Conservation (phyloP, 495 filamentous ascomycete species). For the Diplogelasinospora grovesii region DNA sequence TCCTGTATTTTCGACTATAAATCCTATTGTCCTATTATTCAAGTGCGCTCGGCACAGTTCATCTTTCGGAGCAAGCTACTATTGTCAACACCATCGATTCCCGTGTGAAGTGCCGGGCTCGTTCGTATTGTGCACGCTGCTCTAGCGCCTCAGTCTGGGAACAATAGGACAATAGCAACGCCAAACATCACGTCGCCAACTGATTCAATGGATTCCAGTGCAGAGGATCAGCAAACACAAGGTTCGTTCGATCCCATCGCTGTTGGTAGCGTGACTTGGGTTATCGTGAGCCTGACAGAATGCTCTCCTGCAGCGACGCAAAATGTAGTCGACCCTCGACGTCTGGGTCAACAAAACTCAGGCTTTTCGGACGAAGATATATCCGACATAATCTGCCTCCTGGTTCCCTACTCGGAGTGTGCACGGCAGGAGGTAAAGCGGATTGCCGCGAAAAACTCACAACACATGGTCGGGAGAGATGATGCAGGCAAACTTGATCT, state of each 20-base stretch:
- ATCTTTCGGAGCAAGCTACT: too few relatives aligned
- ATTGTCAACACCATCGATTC: too few relatives aligned
- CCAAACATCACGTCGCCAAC: too few relatives aligned
- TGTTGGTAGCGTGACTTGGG: too few relatives aligned
- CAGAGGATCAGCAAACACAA: constrained; percentile 22
- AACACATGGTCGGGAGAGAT: constrained; percentile 30
- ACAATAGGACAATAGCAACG: too few relatives aligned
- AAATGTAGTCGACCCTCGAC: constrained; percentile 69
- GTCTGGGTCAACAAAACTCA: constrained; percentile 67
- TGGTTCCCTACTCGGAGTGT: constrained; percentile 68
- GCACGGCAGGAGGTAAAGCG: constrained; percentile 61
- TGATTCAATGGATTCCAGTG: constrained; percentile 20
- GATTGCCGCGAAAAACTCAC: constrained; percentile 39
- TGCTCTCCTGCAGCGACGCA: constrained; percentile 57
- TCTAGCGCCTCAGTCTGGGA: too few relatives aligned
- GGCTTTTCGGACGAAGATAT: constrained; percentile 74
- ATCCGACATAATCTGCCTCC: constrained; percentile 80
- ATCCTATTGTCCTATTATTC: too few relatives aligned
- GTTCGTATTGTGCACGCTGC: too few relatives aligned
- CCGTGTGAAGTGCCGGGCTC: too few relatives aligned
- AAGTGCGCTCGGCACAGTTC: too few relatives aligned
- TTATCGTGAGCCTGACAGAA: constrained; percentile 11
- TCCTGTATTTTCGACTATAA: too few relatives aligned
- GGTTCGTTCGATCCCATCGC: constrained; percentile 10
- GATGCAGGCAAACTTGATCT: constrained; percentile 44